Conservation (phyloP, 1,284 basidiomycete species). For the Cryptococcus sp. region DNA sequence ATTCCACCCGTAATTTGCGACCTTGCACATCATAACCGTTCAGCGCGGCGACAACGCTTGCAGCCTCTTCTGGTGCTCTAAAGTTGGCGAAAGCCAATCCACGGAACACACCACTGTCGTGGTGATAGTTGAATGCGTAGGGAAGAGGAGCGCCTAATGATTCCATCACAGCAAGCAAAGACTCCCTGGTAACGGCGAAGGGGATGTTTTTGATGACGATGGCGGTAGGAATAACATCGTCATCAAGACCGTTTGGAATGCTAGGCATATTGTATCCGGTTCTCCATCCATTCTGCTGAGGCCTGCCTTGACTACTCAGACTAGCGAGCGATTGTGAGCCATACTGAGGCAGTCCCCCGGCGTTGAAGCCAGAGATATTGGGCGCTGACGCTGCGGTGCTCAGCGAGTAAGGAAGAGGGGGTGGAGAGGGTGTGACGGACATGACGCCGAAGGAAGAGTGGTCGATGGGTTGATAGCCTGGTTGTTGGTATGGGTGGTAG, state of each 20-base stretch:
- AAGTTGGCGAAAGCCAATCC: constrained; percentile 99
- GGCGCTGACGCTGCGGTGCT: constrained; percentile 24
- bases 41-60: constrained; percentile 90
- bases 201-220: constrained; percentile 99
- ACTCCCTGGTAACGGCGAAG: constrained; percentile 95
- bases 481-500: constrained; percentile 22
- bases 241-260: constrained; percentile 48
- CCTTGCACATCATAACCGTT: constrained; percentile 84
- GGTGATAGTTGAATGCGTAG: constrained; percentile 99
- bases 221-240: constrained; percentile 97
- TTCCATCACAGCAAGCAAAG: constrained; percentile 92
- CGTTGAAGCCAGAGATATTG: constrained; percentile 26
- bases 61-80: constrained; percentile 84
- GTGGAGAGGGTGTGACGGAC: constrained; percentile 46
- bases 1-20: constrained; percentile 97
- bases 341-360: constrained; percentile 29
- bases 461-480: constrained; percentile 11
- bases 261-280: constrained; percentile 24
- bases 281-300: constrained; percentile 23
- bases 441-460: constrained; percentile 25
- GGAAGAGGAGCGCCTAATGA: constrained; percentile 93
- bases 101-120: constrained; percentile 94
- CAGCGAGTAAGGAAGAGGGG: constrained; percentile 26
- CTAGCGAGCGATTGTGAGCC: constrained; percentile 31
- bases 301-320: constrained; percentile 8